Conservation (phyloP, 257 asterid species). For the Nicotiana knightiana region DNA sequence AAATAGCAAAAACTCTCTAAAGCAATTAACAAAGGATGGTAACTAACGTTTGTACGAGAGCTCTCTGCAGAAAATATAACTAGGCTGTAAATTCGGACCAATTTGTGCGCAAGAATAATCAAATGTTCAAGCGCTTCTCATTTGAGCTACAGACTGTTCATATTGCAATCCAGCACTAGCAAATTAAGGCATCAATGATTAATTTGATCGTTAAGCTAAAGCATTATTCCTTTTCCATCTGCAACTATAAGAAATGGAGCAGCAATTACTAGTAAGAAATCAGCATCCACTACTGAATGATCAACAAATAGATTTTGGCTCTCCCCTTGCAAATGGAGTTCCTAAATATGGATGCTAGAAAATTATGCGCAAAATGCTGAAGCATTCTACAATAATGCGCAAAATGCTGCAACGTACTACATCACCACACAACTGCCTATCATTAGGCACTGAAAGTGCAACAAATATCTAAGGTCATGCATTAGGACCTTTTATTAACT, state of each 20-base stretch:
- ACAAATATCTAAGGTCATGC: no score
- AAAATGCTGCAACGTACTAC: no score
- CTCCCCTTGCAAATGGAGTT: slow-evolving; percentile 2
- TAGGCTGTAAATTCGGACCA: background rate
- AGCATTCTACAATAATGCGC: background rate
- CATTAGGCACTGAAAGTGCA: no score
- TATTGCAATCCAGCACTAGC: background rate
- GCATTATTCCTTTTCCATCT: background rate
- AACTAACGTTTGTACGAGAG: background rate
- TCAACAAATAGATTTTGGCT: background rate
- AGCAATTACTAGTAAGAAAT: background rate
- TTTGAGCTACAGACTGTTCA: background rate
- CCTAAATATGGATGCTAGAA: background rate
- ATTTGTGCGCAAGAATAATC: background rate
- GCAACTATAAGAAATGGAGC: background rate
- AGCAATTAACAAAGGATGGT: background rate
- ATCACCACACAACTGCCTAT: no score
- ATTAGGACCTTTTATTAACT: no score
- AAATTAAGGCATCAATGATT: background rate
- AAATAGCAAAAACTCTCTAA: background rate
- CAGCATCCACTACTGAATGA: background rate
- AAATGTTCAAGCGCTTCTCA: background rate
- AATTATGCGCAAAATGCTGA: background rate
- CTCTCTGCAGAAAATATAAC: background rate
- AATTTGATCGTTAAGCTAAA: background rate